Evolutionary conservation across 139 green algal species (phyloP).

Genomic region (Pleodorina starrii): DNA sequence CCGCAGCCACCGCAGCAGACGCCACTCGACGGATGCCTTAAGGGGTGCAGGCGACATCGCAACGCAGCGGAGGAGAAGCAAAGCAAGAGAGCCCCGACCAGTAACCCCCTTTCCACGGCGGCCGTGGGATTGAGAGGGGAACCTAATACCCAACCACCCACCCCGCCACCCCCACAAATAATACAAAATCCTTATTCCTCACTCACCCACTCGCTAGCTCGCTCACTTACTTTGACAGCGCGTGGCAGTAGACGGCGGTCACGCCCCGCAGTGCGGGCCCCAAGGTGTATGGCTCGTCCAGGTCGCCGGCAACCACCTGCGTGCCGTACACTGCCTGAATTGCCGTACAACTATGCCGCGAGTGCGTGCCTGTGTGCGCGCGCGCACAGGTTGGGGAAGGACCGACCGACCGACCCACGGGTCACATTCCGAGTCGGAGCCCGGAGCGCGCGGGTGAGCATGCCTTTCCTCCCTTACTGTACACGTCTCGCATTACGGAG

Average conservation of each 20-base stretch:
- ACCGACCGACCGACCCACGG: background rate
- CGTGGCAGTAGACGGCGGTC: conserved; percentile 62
- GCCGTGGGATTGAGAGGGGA: too few relatives aligned
- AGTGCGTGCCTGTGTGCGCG: background rate
- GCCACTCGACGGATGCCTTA: too few relatives aligned
- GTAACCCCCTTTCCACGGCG: too few relatives aligned
- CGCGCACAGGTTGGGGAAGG: background rate
- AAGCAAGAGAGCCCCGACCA: too few relatives aligned
- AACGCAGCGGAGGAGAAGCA: too few relatives aligned
- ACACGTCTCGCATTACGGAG: background rate
- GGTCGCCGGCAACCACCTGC: conserved; percentile 44
- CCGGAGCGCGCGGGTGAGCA: background rate
- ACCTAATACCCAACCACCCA: too few relatives aligned
- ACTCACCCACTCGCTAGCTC: background rate
- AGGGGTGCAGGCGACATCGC: too few relatives aligned
- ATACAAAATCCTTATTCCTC: too few relatives aligned
- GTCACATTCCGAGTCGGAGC: too few relatives aligned
- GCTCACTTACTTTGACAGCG: conserved; percentile 40
- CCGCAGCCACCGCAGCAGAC: too few relatives aligned
- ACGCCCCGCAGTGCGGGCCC: conserved; percentile 16
- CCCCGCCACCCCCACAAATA: too few relatives aligned
- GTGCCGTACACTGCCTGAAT: background rate
- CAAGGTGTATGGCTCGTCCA: conserved; percentile 49
- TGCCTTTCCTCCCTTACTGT: background rate
- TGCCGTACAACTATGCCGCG: background rate